Base-by-base conservation (phyloP, 768 basidiomycete species). In the Hericium erinaceus region DNA sequence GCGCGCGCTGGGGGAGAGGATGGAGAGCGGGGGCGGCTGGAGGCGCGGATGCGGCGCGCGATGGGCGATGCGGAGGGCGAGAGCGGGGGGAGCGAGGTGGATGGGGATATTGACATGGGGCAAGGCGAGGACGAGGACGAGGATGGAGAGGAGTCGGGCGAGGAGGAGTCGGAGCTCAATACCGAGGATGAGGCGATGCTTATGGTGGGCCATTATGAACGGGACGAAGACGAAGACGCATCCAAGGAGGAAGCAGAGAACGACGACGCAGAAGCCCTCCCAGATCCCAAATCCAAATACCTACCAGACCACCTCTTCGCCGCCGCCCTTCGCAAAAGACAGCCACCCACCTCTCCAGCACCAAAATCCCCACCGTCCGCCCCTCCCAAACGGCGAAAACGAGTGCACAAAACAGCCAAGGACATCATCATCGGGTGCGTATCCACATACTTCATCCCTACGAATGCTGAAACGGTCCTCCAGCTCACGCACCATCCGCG, bases 341-440 rank as follows among this genome's bases (percentile, higher is more conserved):
- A 41, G 18, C n/a, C 54, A 22, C 15, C 44, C n/a, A 57, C 26
- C 22, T 33, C 48, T 12, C 52, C 46, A 39, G 24, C 26, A 2
- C 39, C 55, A 33, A 52, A 13, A 41, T n/a, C 46, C 46, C 46
- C 44, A 37, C 48, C 52, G 1, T 37, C 59, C 39, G 48, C 52
- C 11, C 46, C 50, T 12, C 33, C 26, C 16, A 46, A 41, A 58
- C 51, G 55, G 49, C 52, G 41, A 8, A 55, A 44, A 16, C 44
- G 28, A 7, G 49, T 33, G 24, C 38, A 22, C 13, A 3, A 58
- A 52, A 58, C 51, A 52, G 22, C 50, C 39, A 61, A 61, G 56
- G 62, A 63, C 58, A 61, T 63, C 54, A 41, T 57, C 24, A 13
- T 61, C 46, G 62, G 58, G 62, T 62, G 56, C 48, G 62, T 59